These are phyloP conservation scores for Talaromyces islandicus DNA, from an alignment of 2,329 filamentous ascomycete species.

Conservation along the genomic window DNA sequence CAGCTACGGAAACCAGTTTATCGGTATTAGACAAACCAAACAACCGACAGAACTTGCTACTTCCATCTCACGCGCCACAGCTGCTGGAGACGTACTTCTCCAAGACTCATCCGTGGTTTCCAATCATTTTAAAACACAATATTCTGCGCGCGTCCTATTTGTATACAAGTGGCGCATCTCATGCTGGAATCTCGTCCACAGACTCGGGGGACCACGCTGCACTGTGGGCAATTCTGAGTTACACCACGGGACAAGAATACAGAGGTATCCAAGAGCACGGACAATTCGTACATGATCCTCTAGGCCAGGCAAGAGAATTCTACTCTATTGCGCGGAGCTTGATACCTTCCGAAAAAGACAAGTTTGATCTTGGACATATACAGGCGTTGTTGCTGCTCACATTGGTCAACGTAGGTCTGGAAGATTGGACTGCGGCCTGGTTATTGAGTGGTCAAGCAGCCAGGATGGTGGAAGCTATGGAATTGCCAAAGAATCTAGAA, in stretches of 20 bases:
- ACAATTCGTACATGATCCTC: constrained; percentile 7
- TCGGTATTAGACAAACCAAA: background rate
- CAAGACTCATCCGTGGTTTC: constrained; percentile 55
- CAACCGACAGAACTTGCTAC: constrained; percentile 18
- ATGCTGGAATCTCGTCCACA: constrained; percentile 20
- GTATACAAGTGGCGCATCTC: constrained; percentile 41
- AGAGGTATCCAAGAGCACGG: constrained; percentile 6
- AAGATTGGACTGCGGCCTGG: constrained; percentile 48
- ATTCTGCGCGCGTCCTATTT: constrained; percentile 52
- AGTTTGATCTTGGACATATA: constrained; percentile 37
- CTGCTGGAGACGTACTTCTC: constrained; percentile 54
- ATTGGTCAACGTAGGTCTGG: constrained; percentile 44
- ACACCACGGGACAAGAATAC: constrained; percentile 31
- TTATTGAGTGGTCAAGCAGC: constrained; percentile 47
- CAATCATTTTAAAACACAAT: constrained; percentile 53
- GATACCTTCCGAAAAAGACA: constrained; percentile 35
- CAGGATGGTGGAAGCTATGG: constrained; percentile 40
- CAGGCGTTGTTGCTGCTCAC: constrained; percentile 42
- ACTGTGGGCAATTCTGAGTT: constrained; percentile 40
- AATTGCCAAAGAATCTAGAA: constrained; percentile 22
- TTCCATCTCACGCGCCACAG: constrained; percentile 47
- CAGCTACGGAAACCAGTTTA: constrained; percentile 7
- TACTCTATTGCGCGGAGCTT: constrained; percentile 30
- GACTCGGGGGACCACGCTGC: constrained; percentile 37
- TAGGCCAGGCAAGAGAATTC: constrained; percentile 26